Conservation (phyloP, 768 basidiomycete species). For the Boletus tylopilopsis region DNA sequence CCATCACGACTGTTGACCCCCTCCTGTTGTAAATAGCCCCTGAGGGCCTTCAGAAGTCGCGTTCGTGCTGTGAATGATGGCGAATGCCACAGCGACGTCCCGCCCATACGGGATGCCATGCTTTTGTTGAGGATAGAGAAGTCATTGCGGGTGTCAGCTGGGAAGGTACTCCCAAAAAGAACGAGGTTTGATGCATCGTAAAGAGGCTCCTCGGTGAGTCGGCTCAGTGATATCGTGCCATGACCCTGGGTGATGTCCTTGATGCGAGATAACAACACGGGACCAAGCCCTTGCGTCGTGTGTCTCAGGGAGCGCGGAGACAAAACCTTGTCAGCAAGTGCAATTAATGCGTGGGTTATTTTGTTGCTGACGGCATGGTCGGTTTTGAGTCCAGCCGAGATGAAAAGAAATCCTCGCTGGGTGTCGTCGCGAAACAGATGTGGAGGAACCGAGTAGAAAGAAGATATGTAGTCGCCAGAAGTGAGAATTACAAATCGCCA, state of each 20-base stretch:
- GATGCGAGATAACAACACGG: constrained; percentile 10
- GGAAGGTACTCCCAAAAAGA: constrained; percentile 22
- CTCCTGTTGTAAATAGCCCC: constrained; percentile 12
- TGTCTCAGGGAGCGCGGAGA: constrained; percentile 12
- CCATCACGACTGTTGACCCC: constrained; percentile 3
- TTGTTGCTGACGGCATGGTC: constrained; percentile 7
- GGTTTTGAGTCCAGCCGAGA: constrained; percentile 11
- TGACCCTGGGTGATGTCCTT: background rate
- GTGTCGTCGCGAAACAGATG: constrained; percentile 12
- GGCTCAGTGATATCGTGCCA: constrained; percentile 10
- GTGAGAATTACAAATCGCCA: constrained; percentile 16
- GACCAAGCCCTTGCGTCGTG: constrained; percentile 12
- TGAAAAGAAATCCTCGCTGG: constrained; percentile 12
- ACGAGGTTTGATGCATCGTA: constrained; percentile 16
- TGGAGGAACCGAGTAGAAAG: constrained; percentile 2
- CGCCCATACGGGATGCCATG: constrained; percentile 15
- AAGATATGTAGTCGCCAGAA: constrained; percentile 11
- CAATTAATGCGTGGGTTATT: constrained; percentile 17
- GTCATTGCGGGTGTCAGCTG: constrained; percentile 16
- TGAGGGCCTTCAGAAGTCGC: constrained; percentile 8
- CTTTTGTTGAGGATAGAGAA: constrained; percentile 18
- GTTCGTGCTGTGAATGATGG: constrained; percentile 17
- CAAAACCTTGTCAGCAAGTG: constrained; percentile 19
- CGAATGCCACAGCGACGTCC: constrained; percentile 10
- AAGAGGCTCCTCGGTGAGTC: constrained; percentile 18